Conservation (phyloP, 306 rosid species). For the Castanea crenata region DNA sequence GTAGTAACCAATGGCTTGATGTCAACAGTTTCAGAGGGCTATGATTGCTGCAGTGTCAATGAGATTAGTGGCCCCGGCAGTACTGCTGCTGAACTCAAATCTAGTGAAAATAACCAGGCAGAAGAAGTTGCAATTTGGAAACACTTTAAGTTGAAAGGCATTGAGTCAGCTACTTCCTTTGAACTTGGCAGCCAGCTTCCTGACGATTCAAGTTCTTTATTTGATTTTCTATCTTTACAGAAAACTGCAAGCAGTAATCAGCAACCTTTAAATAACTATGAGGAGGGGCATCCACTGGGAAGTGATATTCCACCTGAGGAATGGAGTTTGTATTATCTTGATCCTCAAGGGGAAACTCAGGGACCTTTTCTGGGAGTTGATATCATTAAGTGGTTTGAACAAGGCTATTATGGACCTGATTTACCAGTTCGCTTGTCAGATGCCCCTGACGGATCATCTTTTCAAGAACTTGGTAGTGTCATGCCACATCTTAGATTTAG, state of each 20-base stretch:
- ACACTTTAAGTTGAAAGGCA: constrained; percentile 32
- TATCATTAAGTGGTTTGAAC: constrained; percentile 70
- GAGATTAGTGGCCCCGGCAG: constrained; percentile 25
- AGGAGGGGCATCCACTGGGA: constrained; percentile 27
- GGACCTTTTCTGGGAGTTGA: constrained; percentile 78
- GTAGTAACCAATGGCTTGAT: constrained; percentile 21
- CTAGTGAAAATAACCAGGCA: constrained; percentile 27
- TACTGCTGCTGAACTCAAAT: constrained; percentile 28
- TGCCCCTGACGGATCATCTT: constrained; percentile 55
- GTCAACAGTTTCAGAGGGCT: constrained; percentile 9
- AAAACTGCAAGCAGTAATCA: constrained; percentile 34
- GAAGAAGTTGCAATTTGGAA: constrained; percentile 24
- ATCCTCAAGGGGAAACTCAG: constrained; percentile 64
- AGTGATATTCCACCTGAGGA: constrained; percentile 47
- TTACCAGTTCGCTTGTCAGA: constrained; percentile 62
- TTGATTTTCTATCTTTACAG: constrained; percentile 39
- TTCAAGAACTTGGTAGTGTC: constrained; percentile 58
- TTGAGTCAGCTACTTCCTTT: constrained; percentile 26
- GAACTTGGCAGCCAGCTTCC: constrained; percentile 35
- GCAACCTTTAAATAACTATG: constrained; percentile 37
- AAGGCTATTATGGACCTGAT: constrained; percentile 61
- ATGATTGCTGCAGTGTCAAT: constrained; percentile 2
- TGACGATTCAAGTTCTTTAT: constrained; percentile 35
- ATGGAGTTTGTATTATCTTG: constrained; percentile 67
- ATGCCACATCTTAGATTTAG: constrained; percentile 59